Evolutionary conservation across 305 asterid species (phyloP), one percentile per base, ranked within the genome.

Genomic region (Ajuga reptans): DNA sequence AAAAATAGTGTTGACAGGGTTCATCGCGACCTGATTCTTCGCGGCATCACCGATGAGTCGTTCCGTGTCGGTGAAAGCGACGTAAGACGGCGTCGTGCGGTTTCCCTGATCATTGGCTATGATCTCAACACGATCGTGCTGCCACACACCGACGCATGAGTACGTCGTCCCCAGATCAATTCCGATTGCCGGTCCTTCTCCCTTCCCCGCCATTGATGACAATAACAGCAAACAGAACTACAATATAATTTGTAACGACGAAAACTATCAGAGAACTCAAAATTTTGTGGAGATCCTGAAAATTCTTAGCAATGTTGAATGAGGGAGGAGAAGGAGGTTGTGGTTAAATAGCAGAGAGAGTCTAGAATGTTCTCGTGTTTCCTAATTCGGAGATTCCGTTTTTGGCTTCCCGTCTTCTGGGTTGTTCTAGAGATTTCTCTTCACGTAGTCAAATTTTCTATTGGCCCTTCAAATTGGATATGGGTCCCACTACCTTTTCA

Each of bases 21-120:
- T 85, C 89, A 85, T 84, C 43, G 94, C 90, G 36, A 87, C 94
- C 77, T 85, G 94, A 18, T 87, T 87, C 86, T 87, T 87, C 9
- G 94, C 94, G 4, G 90, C 88, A 45, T 84, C 89, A 8, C 92
- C 92, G 15, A 86, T 86, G 54, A 86, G 89, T 49, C 92, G 81
- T 80, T 86, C 92, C 2, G 84, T 49, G n/a, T 86, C 88, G 0
- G 91, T 86, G 73, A 86, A 86, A 5, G 72, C 92, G 16, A 84
- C 89, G 24, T 84, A 86, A 1, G 88, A 82, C 43, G 92, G 92
- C 29, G 92, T 86, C 15, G 92, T 86, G 18, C 92, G 65, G 82
- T 86, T 84, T 1, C 92, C 92, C 69, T 86, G 92, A 7, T 84
- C 91, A 68, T 86, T 86, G n/a, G 89, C 87, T 0, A 86, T 83